Evolutionary conservation across 148 eudicot genomes (phyloP), one percentile per base, ranked within the genome.

Genomic region (Vaccinium corymbosum): DNA sequence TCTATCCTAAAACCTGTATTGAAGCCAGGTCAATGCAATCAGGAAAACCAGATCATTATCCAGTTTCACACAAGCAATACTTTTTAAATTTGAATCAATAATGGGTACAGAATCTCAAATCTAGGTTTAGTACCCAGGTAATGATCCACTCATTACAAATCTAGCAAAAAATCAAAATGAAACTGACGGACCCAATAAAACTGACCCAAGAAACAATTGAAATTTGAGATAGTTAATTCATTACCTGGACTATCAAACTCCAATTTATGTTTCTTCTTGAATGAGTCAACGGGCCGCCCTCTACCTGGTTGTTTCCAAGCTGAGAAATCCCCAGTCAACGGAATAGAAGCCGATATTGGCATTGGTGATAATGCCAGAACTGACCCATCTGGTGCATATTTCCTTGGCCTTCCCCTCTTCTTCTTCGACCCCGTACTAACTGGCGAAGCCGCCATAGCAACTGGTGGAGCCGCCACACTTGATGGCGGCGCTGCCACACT

Each of bases 271-370:
- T 94, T 91, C 89, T 94, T 94, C 90, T 93, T 95, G 76, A 87
- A 59, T 5, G 91, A 59, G 49, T 86, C 92, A n/a, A 83, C 84
- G 11, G 93, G 91, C 84, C 89, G 81, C n/a, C 83, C 92, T 79
- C 83, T 85, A 61, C 91, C 84, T 19, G 88, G 94, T 19, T 89
- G 95, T 79, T 94, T 94, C 95, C 95, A 95, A 72, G 88, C 91
- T n/a, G 97, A 88, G 82, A 85, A 94, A 35, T 92, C 98, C 48
- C 98, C 95, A 25, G 93, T 80, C 35, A 96, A 89, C 49, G 98
- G 98, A 85, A 94, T 93, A 13, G 99, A 96, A 80, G 99, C 95
- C 9, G 99, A 96, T 79, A 96, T 96, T 7, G 98, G 98, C 97
- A 92, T 92, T 20, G 98, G 98, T 9, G 97, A 94, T 87, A 96